Evolutionary conservation across 1,284 basidiomycete species (phyloP), one percentile per base, ranked within the genome.

Genomic region (Ceratobasidium sp.): DNA sequence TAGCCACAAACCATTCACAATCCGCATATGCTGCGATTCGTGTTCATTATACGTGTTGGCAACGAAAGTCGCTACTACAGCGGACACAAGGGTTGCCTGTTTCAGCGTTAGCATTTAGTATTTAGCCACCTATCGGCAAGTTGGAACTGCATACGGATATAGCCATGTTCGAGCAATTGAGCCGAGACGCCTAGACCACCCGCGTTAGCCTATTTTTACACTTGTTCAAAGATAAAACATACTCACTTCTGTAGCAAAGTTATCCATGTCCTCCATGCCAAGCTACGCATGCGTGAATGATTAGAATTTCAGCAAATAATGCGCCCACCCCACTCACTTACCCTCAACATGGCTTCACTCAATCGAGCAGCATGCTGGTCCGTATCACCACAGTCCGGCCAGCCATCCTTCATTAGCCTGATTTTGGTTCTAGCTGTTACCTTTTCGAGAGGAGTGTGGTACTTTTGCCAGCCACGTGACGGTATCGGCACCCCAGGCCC

Each of bases 91-190:
- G 11, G 26, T 55, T 1, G 26, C 50, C 50, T 52, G 13, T 23
- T 21, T 26, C 13, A 28, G 13, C 13, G 13, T 3, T 23, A 13
- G 50, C 11, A 13, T 26, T 52, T 21, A 52, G 50, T 5, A 52
- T 14, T 5, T 28, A 14, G 11, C 4, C 11, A 18, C 5, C 5
- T 2, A 28, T 26, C 21, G 23, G 21, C 11, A 21, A 26, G n/a
- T 2, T 16, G 11, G 46, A 49, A 2, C 30, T n/a, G 13, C n/a
- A 8, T 23, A 43, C 62, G 1, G 46, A 46, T 47, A 64, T 49
- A 32, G 62, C 46, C 46, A 32, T 50, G 47, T 64, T 64, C 18
- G 62, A 64, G 30, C 62, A 64, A 30, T 49, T 64, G 3, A 64
- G 46, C 30, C 38, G 41, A n/a, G 62, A 49, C 21, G 44, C 41